phyloP scores from a whole-genome alignment of 2,329 filamentous ascomycete species.

The Septoria linicola region DNA sequence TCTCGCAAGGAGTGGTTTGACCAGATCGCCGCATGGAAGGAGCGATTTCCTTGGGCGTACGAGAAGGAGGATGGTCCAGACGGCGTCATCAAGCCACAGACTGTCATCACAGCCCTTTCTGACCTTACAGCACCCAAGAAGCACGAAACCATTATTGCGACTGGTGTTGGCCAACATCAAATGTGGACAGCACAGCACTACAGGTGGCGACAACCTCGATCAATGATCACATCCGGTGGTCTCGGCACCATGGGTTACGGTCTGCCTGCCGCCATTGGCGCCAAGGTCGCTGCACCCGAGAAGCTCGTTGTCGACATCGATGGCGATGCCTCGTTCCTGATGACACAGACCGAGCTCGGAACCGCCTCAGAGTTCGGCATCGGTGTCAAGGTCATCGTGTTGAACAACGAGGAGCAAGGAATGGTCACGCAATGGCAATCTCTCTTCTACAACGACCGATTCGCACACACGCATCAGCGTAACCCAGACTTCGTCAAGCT shows the following conservation, averaged over 20 bases:
- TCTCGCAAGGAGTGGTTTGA: slow-evolving; percentile 82
- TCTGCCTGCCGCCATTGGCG: slow-evolving; percentile 89
- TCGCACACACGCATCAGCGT: slow-evolving; percentile 85
- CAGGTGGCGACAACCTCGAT: slow-evolving; percentile 86
- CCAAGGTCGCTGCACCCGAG: slow-evolving; percentile 80
- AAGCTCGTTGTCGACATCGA: slow-evolving; percentile 93
- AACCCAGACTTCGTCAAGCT: slow-evolving; percentile 98
- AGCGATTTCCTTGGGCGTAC: slow-evolving; percentile 83
- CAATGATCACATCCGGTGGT: slow-evolving; percentile 95
- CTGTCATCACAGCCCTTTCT: slow-evolving; percentile 85
- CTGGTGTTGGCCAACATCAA: slow-evolving; percentile 95
- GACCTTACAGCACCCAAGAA: slow-evolving; percentile 78
- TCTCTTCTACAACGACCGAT: slow-evolving; percentile 94
- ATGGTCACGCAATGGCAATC: slow-evolving; percentile 99
- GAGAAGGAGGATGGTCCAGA: slow-evolving; percentile 69
- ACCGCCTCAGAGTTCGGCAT: slow-evolving; percentile 96
- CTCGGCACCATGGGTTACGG: slow-evolving; percentile 96
- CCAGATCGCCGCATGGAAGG: slow-evolving; percentile 88
- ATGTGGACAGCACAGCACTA: slow-evolving; percentile 99
- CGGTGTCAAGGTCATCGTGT: slow-evolving; percentile 86
- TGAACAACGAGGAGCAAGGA: slow-evolving; percentile 97
- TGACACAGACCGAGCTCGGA: slow-evolving; percentile 93
- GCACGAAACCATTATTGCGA: slow-evolving; percentile 81
- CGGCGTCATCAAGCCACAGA: slow-evolving; percentile 90
- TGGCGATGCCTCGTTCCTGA: slow-evolving; percentile 97